Base-by-base conservation (phyloP, 129 eudicot genomes). In the Lactuca saligna region DNA sequence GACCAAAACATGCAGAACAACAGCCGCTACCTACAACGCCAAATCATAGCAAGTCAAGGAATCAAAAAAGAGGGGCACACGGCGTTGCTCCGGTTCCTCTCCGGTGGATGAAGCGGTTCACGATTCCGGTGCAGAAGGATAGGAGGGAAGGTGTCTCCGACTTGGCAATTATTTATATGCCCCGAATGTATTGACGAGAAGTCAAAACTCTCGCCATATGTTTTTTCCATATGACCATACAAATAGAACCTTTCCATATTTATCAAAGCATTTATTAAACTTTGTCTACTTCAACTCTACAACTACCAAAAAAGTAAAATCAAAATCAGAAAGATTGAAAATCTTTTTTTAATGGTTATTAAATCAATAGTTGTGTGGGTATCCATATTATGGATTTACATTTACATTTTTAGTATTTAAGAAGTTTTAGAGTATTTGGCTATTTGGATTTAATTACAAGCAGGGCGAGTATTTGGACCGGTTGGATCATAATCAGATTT, bases 191-290 rank as follows among this genome's bases (percentile, higher is more conserved):
- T 37, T 9, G 12, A 3, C n/a, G 15, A 0, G 15, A 70, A 29
- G 75, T 70, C 65, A 70, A 57, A 70, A 39, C 44, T 57, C 38
- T 41, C 42, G 42, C 50, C 34, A 57, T 38, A 57, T 14, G n/a
- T 15, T 17, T 68, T 2, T 8, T 2, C 8, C 14, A n/a, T n/a
- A n/a, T n/a, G n/a, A n/a, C n/a, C n/a, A n/a, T 20, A 20, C 25
- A 20, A 25, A 2, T 5, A 48, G 7, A 32, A 20, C 20, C 5
- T 46, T 65, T 44, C 13, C 17, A 1, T 12, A 7, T 3, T 34
- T 37, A 14, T 56, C 12, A 56, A 8, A 8, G 0, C 50, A 44
- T 44, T 44, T 44, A 44, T 44, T 44, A 10, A 44, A 44, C 14
- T 44, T 44, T 44, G 50, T 44, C 50, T n/a, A 0, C 8, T 7